Evolutionary conservation across 345 rosid species (phyloP).

Genomic region (Citrus medica): DNA sequence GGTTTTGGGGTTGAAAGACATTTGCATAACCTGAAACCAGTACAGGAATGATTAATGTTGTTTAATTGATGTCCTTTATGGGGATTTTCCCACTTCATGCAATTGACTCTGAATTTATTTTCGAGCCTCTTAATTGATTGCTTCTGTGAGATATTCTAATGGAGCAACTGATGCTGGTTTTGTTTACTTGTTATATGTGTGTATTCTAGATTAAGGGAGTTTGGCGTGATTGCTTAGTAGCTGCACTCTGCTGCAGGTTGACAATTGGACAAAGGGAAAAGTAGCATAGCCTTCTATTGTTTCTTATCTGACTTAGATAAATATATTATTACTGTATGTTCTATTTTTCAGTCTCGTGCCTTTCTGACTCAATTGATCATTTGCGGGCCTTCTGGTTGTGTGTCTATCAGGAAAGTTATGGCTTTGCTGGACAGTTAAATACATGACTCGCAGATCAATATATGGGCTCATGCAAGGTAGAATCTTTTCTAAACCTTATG

Average conservation of each 20-base stretch:
- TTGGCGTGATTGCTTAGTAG: constrained; percentile 6
- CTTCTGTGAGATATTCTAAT: background rate
- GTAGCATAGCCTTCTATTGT: background rate
- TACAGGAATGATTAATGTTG: background rate
- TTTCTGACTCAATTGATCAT: constrained; percentile 5
- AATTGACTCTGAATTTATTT: background rate
- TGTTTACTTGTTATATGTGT: background rate
- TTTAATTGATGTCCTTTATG: background rate
- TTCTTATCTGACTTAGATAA: background rate
- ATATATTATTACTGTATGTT: background rate
- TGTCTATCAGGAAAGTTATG: background rate
- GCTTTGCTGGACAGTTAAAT: background rate
- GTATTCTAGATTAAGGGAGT: background rate
- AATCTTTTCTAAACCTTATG: background rate
- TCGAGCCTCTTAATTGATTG: background rate
- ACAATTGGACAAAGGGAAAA: constrained; percentile 6
- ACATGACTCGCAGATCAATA: background rate
- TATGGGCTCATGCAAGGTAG: constrained; percentile 3
- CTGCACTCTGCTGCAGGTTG: background rate
- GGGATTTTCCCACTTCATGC: constrained; percentile 1
- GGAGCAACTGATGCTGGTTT: background rate
- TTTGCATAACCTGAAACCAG: background rate
- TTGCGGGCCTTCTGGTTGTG: constrained; percentile 5
- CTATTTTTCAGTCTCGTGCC: background rate
- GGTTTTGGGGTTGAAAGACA: background rate